These are phyloP conservation scores for Gonapodya sp. DNA, from an alignment of 192 early-diverging fungal species.

Conservation along the genomic window DNA sequence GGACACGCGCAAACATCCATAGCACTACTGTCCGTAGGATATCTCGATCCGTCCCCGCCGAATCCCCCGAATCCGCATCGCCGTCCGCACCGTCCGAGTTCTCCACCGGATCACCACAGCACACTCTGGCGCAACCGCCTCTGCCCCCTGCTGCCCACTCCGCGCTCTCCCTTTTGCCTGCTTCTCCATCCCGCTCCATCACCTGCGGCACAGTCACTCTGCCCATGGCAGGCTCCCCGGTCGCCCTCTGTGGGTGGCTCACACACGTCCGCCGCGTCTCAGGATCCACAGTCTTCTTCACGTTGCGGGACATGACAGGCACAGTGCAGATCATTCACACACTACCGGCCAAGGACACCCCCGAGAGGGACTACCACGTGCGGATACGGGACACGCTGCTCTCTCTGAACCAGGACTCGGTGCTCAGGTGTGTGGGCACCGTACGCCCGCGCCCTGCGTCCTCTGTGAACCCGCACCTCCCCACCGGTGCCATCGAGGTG, in stretches of 20 bases:
- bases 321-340: constrained; percentile 58
- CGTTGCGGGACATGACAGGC: constrained; percentile 68
- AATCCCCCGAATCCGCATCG: too few species aligned
- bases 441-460: constrained; percentile 44
- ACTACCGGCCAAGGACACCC: neutral
- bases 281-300: constrained; percentile 61
- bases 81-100: too few species aligned
- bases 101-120: neutral
- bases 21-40: too few species aligned
- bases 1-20: too few species aligned
- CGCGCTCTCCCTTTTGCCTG: neutral
- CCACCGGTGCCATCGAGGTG: constrained; percentile 65
- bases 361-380: neutral
- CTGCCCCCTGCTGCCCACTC: neutral
- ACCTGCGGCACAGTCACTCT: neutral
- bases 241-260: neutral
- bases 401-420: constrained; percentile 55
- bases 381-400: constrained; percentile 29
- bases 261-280: constrained; percentile 24
- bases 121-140: neutral
- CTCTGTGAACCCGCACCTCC: constrained; percentile 9
- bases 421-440: constrained; percentile 57
- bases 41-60: too few species aligned
- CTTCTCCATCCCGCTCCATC: neutral
- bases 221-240: neutral